Evolutionary conservation across 2,329 filamentous ascomycete species (phyloP).

Genomic region (Diaporthe vaccinii): DNA sequence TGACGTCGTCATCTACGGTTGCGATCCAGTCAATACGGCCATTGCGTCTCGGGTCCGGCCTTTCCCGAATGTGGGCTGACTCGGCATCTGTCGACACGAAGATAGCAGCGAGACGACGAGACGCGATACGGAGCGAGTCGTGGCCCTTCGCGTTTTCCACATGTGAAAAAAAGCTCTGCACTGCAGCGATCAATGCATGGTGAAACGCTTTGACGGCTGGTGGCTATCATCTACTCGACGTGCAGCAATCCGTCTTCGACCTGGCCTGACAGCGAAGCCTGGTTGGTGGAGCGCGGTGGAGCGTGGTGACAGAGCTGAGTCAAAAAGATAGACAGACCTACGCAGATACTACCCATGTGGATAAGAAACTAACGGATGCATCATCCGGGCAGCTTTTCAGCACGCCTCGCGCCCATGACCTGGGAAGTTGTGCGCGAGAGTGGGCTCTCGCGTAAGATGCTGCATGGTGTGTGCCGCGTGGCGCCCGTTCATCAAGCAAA

Average conservation of each 20-base stretch:
- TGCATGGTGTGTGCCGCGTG: not conserved
- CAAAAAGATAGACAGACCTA: not conserved
- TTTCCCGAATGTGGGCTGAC: constrained; percentile 36
- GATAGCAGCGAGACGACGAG: constrained; percentile 13
- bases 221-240: not conserved
- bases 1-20: constrained; percentile 4
- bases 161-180: constrained; percentile 17
- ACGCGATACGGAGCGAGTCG: constrained; percentile 13
- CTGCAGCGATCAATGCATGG: constrained; percentile 16
- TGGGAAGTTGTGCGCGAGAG: not conserved
- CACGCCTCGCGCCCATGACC: not conserved
- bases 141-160: constrained; percentile 12
- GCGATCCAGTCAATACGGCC: constrained; percentile 4
- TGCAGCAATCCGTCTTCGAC: not conserved
- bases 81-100: not conserved
- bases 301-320: constrained; percentile 14
- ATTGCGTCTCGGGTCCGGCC: constrained; percentile 8
- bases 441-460: not conserved
- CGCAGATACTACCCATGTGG: not conserved
- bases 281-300: constrained; percentile 20
- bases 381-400: not conserved
- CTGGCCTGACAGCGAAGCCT: not conserved
- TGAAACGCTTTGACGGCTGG: not conserved
- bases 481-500: not conserved
- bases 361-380: not conserved